Conservation (phyloP, 441 rosid genomes). For the Aleurites moluccanus region DNA sequence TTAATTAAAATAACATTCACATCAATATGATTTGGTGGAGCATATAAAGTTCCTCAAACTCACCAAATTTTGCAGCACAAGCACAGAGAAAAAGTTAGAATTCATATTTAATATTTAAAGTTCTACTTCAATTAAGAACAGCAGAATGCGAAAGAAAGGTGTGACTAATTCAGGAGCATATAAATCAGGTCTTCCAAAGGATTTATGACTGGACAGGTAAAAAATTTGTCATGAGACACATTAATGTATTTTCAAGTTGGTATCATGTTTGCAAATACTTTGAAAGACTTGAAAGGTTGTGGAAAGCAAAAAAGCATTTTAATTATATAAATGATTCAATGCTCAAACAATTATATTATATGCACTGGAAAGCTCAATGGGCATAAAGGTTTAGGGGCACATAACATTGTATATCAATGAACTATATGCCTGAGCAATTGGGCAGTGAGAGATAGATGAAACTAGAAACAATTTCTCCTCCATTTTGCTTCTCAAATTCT, state of each 20-base stretch:
- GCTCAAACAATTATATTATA: not conserved
- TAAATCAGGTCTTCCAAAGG: not conserved
- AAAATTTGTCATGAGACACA: not conserved
- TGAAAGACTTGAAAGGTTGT: not conserved
- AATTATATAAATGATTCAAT: not conserved
- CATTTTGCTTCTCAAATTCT: not conserved
- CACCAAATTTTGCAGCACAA: not conserved
- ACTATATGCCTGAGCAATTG: not conserved
- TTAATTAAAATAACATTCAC: not conserved
- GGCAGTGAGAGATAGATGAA: not conserved
- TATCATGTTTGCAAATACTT: not conserved
- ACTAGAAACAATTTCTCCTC: not conserved
- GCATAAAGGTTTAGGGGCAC: not conserved
- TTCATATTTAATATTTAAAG: not conserved
- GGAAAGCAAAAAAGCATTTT: not conserved
- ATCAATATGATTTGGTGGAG: not conserved
- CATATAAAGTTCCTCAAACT: not conserved
- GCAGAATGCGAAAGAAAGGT: slow-evolving; percentile 1
- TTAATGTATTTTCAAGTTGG: not conserved
- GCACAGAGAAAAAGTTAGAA: not conserved
- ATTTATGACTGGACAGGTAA: not conserved
- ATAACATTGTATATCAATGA: not conserved
- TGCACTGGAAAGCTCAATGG: not conserved
- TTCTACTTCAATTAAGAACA: not conserved
- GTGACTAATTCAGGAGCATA: not conserved